These are phyloP conservation scores for Dendrobium officinale DNA, from an alignment of 106 monocot genomes.

Conservation along the genomic window DNA sequence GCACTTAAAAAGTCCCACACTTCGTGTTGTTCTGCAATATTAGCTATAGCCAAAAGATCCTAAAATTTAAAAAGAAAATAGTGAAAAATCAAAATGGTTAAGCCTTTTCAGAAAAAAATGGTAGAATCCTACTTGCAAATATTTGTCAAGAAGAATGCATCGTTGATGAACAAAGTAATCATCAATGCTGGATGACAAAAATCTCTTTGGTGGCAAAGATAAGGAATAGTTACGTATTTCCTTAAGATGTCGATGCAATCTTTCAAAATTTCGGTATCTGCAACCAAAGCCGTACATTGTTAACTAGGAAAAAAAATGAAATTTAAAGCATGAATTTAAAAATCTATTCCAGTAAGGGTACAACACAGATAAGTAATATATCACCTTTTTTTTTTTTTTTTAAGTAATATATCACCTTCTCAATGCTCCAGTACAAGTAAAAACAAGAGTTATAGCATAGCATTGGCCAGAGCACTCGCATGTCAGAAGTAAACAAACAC, in stretches of 20 bases:
- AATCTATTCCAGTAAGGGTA: neutral
- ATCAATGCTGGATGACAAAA: constrained; percentile 95
- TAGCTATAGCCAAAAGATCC: constrained; percentile 88
- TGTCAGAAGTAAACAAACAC: constrained; percentile 1
- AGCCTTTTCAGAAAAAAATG: neutral
- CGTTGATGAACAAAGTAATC: constrained; percentile 92
- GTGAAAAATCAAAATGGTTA: constrained; percentile 6
- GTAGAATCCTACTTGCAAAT: constrained; percentile 61
- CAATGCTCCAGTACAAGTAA: neutral
- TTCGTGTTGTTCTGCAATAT: constrained; percentile 98
- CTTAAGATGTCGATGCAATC: constrained; percentile 85
- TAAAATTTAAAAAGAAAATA: constrained; percentile 14
- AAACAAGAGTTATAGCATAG: neutral
- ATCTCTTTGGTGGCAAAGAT: constrained; percentile 94
- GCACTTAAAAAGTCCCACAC: constrained; percentile 96
- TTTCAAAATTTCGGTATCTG: constrained; percentile 98
- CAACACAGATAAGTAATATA: neutral
- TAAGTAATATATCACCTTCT: neutral
- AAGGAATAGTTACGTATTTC: constrained; percentile 95
- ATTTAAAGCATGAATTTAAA: neutral
- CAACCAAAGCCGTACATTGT: constrained; percentile 5
- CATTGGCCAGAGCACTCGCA: neutral
- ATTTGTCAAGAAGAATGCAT: constrained; percentile 97
- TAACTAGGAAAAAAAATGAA: constrained; percentile 1
- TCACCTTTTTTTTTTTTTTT: neutral